Evolutionary conservation across 1,284 basidiomycete species (phyloP).

Genomic region (Pholiota adiposa): DNA sequence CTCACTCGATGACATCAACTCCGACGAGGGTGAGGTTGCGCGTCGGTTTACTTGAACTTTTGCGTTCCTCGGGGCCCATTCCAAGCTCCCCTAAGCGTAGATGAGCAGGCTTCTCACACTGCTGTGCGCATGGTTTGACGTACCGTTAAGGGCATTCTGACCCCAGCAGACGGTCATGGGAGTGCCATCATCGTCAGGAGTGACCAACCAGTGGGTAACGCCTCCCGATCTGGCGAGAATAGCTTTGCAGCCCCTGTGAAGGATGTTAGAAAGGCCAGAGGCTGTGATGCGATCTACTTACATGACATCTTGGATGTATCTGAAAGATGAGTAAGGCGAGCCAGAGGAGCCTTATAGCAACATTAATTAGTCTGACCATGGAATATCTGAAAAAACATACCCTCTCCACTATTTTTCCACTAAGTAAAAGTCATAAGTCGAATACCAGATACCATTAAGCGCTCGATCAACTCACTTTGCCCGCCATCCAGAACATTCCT

Average conservation of each 20-base stretch:
- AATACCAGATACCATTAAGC: neutral
- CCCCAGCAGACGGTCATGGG: conserved; percentile 88
- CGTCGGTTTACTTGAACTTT: conserved; percentile 87
- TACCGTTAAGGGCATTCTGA: conserved; percentile 80
- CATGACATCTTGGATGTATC: conserved; percentile 83
- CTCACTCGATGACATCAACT: conserved; percentile 80
- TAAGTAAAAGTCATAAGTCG: conserved; percentile 31
- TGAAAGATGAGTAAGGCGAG: conserved; percentile 83
- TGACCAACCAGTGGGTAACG: conserved; percentile 87
- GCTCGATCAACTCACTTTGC: conserved; percentile 61
- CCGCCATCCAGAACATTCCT: conserved; percentile 84
- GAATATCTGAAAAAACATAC: conserved; percentile 39
- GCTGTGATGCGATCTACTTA: conserved; percentile 28
- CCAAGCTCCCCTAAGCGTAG: conserved; percentile 71
- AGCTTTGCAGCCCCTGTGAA: conserved; percentile 72
- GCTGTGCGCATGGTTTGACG: conserved; percentile 7
- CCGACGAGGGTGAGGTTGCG: conserved; percentile 72
- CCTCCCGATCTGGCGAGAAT: conserved; percentile 76
- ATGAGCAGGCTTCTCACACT: neutral
- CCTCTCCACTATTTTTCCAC: conserved; percentile 95
- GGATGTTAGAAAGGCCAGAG: conserved; percentile 6
- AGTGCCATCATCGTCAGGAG: conserved; percentile 70
- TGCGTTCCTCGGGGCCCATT: conserved; percentile 77
- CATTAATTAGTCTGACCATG: no score
- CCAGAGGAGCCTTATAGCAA: conserved; percentile 66